Evolutionary conservation across 257 asterid species (phyloP), one percentile per base, ranked within the genome.

Genomic region (Craterostigma plantagineum): DNA sequence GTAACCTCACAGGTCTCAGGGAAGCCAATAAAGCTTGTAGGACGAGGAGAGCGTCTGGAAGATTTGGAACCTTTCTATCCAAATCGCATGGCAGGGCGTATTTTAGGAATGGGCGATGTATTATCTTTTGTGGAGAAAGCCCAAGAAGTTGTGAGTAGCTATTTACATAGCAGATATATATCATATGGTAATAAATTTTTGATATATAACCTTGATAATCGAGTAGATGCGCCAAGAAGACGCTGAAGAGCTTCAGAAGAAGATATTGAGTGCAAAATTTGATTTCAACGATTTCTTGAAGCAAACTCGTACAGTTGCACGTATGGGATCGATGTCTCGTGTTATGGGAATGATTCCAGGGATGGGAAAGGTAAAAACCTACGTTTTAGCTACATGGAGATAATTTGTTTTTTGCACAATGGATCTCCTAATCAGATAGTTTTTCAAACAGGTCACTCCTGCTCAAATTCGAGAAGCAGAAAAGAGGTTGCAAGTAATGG

Each of bases 61-160:
- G 98, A 87, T 67, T 95, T 87, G 35, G 98, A 87, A 63, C 98
- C 95, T 55, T 87, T 87, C 68, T 87, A 87, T 50, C 98, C 98
- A 38, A 92, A 87, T 57, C 90, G 98, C 34, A 87, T 87, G 98
- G 92, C 98, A 0, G 93, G 95, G 13, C 98, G 98, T 54, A 68
- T 87, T 61, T 65, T 82, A 56, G 98, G 98, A 65, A 87, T 82
- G 98, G 98, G 98, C 53, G 98, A 87, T 58, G 98, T 87, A 59
- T 67, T 87, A 45, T 87, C 98, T 11, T 82, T 87, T 70, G 98
- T 87, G 54, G 98, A 87, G 71, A 87, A 82, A 69, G 98, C 98
- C 48, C 92, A 87, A 68, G 91, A 87, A 82, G 92, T 82, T 45
- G 96, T 86, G 69, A 71, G 96, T 69, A 15, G 14, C 43, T 48